These are phyloP conservation scores for Cucurbita ficifolia DNA, from an alignment of 306 rosid species.

Conservation along the genomic window DNA sequence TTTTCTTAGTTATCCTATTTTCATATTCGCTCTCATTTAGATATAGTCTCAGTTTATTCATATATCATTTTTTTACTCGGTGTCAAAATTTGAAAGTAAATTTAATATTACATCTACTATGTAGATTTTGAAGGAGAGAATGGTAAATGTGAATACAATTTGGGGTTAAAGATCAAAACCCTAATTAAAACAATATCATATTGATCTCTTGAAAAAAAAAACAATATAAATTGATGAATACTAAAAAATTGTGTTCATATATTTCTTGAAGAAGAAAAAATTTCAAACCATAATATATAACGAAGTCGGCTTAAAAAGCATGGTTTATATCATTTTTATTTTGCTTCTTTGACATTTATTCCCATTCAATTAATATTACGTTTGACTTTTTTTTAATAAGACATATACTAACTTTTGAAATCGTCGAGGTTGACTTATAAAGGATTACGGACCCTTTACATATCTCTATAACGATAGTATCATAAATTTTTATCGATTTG, in stretches of 20 bases:
- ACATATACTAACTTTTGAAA: background rate
- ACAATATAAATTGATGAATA: background rate
- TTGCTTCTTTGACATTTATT: background rate
- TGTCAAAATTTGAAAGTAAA: too few species aligned
- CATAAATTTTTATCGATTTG: too few species aligned
- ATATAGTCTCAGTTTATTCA: too few species aligned
- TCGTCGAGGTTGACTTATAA: too few species aligned
- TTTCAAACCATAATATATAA: background rate
- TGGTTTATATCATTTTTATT: background rate
- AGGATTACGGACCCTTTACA: too few species aligned
- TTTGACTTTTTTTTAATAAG: background rate
- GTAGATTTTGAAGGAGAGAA: background rate
- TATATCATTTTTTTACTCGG: too few species aligned
- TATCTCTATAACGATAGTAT: too few species aligned
- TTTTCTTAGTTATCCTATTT: too few species aligned
- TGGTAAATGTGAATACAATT: background rate
- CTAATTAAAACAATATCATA: background rate
- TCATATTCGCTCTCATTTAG: accelerated
- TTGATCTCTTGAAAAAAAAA: too few species aligned
- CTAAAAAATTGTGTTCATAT: background rate
- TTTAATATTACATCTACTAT: background rate
- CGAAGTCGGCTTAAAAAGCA: background rate
- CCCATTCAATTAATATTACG: background rate
- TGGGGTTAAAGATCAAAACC: background rate
- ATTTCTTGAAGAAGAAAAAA: background rate